Evolutionary conservation across 352 stramenopile species (phyloP).

Genomic region (Blastocystis sp.): DNA sequence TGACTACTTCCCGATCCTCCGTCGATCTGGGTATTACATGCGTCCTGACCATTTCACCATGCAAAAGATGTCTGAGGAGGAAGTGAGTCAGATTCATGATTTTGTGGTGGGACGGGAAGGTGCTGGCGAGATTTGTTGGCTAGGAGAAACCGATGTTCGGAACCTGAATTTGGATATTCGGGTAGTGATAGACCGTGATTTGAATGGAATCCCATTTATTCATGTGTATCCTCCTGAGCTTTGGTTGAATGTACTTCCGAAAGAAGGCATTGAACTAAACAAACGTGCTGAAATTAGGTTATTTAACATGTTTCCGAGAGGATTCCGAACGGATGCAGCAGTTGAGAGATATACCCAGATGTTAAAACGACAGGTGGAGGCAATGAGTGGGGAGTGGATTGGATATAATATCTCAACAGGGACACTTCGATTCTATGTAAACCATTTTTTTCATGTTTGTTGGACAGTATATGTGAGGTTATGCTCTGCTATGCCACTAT

Average conservation of each 20-base stretch:
- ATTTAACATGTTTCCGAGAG: constrained; percentile 30
- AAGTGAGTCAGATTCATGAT: background rate
- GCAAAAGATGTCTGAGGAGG: background rate
- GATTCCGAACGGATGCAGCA: background rate
- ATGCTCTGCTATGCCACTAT: background rate
- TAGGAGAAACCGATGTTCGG: background rate
- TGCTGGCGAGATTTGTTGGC: constrained; percentile 22
- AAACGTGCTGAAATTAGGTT: background rate
- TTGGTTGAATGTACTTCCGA: background rate
- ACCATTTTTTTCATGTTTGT: constrained; percentile 39
- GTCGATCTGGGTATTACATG: constrained; percentile 23
- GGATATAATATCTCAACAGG: background rate
- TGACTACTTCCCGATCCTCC: constrained; percentile 24
- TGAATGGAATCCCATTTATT: background rate
- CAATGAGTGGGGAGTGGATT: constrained; percentile 15
- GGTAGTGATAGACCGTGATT: background rate
- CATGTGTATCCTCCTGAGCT: constrained; percentile 4
- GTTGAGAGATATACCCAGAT: background rate
- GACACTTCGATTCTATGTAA: background rate
- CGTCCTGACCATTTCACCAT: background rate
- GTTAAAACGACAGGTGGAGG: background rate
- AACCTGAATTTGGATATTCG: constrained; percentile 18
- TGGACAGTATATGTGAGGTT: background rate
- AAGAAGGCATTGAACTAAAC: background rate
- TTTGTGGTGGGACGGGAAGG: constrained; percentile 9